Evolutionary conservation across 352 stramenopile species (phyloP).

Genomic region (Phytopythium delawarense): DNA sequence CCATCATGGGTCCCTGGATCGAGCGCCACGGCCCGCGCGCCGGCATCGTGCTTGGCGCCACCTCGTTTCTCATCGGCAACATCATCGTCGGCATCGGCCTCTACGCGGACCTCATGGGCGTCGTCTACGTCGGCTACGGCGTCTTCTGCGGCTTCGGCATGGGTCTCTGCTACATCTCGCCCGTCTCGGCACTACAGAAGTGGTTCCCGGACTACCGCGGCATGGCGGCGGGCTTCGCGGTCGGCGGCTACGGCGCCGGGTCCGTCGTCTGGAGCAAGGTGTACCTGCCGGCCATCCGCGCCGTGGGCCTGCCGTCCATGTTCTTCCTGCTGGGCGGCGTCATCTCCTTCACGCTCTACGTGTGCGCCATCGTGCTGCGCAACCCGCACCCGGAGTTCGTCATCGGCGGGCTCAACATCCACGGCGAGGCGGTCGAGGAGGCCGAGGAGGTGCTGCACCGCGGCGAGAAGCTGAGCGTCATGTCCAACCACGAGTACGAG

Average conservation of each 20-base stretch:
- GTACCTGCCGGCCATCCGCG: conserved; percentile 53
- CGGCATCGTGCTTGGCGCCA: conserved; percentile 43
- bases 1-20: conserved; percentile 66
- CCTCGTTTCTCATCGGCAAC: conserved; percentile 44
- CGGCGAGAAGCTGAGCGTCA: conserved; percentile 37
- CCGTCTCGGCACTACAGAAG: conserved; percentile 68
- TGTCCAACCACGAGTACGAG: conserved; percentile 44
- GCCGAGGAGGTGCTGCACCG: conserved; percentile 26
- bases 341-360: conserved; percentile 33
- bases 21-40: conserved; percentile 54
- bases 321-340: conserved; percentile 47
- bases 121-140: conserved; percentile 67
- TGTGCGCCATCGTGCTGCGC: conserved; percentile 39
- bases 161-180: conserved; percentile 73
- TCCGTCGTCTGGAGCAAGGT: conserved; percentile 65
- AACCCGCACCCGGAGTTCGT: conserved; percentile 45
- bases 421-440: conserved; percentile 40
- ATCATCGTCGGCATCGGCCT: conserved; percentile 50
- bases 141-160: conserved; percentile 59
- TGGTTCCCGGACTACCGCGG: conserved; percentile 79
- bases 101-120: conserved; percentile 35
- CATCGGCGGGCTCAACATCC: conserved; percentile 51
- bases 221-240: conserved; percentile 60
- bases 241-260: conserved; percentile 56
- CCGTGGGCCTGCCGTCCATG: conserved; percentile 34